Conservation (phyloP, 1,284 basidiomycete species). For the Fomitiporia mediterranea region DNA sequence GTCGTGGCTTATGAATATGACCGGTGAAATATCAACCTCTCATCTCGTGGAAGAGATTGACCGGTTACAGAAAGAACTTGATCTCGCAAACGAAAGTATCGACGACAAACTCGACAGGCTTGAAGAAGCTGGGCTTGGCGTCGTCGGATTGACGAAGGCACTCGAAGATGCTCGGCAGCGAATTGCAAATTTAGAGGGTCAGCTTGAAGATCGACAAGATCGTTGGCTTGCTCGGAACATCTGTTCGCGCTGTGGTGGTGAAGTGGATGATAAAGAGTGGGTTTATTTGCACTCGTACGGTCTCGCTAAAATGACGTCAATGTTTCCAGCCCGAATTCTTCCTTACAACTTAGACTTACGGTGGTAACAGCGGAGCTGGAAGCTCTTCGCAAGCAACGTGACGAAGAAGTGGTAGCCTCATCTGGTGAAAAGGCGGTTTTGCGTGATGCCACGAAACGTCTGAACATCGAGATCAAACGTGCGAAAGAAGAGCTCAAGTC, state of each 20-base stretch:
- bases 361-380: slow-evolving; percentile 43
- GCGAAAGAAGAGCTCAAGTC: slow-evolving; percentile 53
- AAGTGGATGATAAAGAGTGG: not conserved
- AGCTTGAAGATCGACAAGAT: slow-evolving; percentile 63
- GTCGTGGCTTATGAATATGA: slow-evolving; percentile 64
- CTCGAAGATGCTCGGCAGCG: slow-evolving; percentile 62
- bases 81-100: slow-evolving; percentile 73
- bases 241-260: not conserved
- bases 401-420: slow-evolving; percentile 55
- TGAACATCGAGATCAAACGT: slow-evolving; percentile 55
- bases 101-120: slow-evolving; percentile 82
- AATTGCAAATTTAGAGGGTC: slow-evolving; percentile 57
- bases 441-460: slow-evolving; percentile 59
- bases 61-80: slow-evolving; percentile 65
- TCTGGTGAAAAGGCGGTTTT: slow-evolving; percentile 66
- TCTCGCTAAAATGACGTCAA: slow-evolving; percentile 4
- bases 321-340: slow-evolving; percentile 45
- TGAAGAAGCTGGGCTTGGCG: slow-evolving; percentile 69
- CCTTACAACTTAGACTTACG: slow-evolving; percentile 42
- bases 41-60: slow-evolving; percentile 61
- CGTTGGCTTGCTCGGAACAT: not conserved
- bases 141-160: slow-evolving; percentile 61
- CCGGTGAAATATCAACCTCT: slow-evolving; percentile 45
- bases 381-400: slow-evolving; percentile 60
- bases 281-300: not conserved